Evolutionary conservation across 192 early-diverging fungal species (phyloP).

Genomic region (Lobosporangium transversale): DNA sequence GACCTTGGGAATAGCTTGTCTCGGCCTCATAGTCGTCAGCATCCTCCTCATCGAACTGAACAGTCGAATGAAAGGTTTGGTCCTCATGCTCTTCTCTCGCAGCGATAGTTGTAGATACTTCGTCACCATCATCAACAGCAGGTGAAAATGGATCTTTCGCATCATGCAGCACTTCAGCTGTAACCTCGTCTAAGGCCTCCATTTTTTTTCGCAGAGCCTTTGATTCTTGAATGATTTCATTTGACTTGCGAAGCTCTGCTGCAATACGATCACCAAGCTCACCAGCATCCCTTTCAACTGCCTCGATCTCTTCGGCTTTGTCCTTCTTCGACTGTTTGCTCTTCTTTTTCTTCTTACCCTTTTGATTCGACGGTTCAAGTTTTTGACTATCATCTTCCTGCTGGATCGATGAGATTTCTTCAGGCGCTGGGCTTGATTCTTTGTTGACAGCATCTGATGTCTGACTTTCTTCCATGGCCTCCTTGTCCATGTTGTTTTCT

Average conservation of each 20-base stretch:
- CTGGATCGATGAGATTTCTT: neutral
- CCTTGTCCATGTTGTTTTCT: constrained; percentile 1
- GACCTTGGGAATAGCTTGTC: too few species aligned
- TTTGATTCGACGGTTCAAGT: neutral
- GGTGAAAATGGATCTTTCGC: neutral
- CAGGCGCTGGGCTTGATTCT: neutral
- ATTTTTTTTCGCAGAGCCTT: neutral
- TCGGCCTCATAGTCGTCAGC: constrained; percentile 4
- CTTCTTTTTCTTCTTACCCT: constrained; percentile 27
- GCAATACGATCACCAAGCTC: constrained; percentile 15
- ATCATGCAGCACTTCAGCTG: constrained; percentile 4
- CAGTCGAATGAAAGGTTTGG: constrained; percentile 29
- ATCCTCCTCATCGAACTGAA: constrained; percentile 11
- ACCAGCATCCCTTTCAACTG: neutral
- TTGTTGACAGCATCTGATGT: neutral
- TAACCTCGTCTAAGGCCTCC: neutral
- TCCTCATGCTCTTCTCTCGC: constrained; percentile 14
- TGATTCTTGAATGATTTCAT: constrained; percentile 22
- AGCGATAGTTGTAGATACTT: neutral
- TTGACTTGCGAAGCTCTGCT: constrained; percentile 17
- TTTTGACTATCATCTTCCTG: neutral
- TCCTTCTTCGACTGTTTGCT: constrained; percentile 17
- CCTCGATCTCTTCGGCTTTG: constrained; percentile 8
- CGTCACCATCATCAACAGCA: neutral
- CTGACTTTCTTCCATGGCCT: neutral